These are phyloP conservation scores for Trifolium fragiferum DNA, from an alignment of 306 rosid species.

Conservation along the genomic window DNA sequence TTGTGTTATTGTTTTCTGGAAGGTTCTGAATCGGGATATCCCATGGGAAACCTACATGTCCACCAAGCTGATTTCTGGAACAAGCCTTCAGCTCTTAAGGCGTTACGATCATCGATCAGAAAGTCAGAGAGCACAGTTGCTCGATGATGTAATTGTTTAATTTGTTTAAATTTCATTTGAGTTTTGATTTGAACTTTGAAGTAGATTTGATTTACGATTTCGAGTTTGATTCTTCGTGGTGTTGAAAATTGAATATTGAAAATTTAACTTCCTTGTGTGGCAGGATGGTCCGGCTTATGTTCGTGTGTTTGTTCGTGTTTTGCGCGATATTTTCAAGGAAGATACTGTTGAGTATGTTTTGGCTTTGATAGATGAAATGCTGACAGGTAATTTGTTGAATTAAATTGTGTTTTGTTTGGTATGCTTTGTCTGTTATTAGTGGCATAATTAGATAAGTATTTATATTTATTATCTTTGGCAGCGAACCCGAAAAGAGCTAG, in stretches of 20 bases:
- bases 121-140: slow-evolving; percentile 83
- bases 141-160: slow-evolving; percentile 69
- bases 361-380: slow-evolving; percentile 90
- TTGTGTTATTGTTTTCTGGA: slow-evolving; percentile 38
- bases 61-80: slow-evolving; percentile 88
- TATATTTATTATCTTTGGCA: slow-evolving; percentile 46
- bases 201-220: slow-evolving; percentile 6
- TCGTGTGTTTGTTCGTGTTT: slow-evolving; percentile 76
- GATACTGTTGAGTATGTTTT: slow-evolving; percentile 93
- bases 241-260: slow-evolving; percentile 15
- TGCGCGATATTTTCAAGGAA: slow-evolving; percentile 86
- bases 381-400: slow-evolving; percentile 63
- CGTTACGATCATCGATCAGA: slow-evolving; percentile 88
- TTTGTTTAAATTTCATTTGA: neutral
- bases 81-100: slow-evolving; percentile 89
- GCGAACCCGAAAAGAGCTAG: slow-evolving; percentile 93
- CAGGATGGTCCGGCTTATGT: slow-evolving; percentile 97
- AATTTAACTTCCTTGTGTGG: slow-evolving; percentile 38
- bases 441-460: slow-evolving; percentile 14
- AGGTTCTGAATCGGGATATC: slow-evolving; percentile 89
- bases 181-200: slow-evolving; percentile 16
- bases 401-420: neutral
- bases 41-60: slow-evolving; percentile 99
- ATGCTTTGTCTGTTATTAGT: slow-evolving; percentile 13
- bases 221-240: slow-evolving; percentile 24